Evolutionary conservation across 106 monocot species (phyloP), one percentile per base, ranked within the genome.

Genomic region (Vanilla planifolia): DNA sequence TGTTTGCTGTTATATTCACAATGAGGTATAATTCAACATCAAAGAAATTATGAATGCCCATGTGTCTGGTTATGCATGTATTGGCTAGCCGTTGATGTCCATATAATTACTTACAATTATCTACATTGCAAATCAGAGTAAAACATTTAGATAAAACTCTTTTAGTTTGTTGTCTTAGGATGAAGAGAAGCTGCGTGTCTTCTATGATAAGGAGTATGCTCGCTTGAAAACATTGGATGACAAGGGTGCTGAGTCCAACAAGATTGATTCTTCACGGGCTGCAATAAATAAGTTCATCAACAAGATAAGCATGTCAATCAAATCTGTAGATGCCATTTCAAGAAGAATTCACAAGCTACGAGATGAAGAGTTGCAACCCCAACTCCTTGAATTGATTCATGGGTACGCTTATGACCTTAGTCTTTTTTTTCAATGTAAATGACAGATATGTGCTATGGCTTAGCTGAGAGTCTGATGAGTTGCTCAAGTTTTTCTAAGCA

Each of bases 161-260:
- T n/a, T 69, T 60, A 64, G 64, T 64, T 66, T 60, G 55, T 63
- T 79, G 63, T 71, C 16, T 36, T 69, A 80, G 93, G 79, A 79
- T 58, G 93, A 93, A 85, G 93, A 93, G 69, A 84, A 77, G 61
- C 63, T 93, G 58, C 78, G 79, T 34, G 32, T 84, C 17, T 17
- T 59, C 34, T 89, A 89, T 67, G 85, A 93, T 19, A 85, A 58
- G 67, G 68, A 88, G 72, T 89, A 75, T 71, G 85, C 59, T 65
- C 63, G 51, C 34, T 59, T 93, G 36, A 88, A 89, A 75, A 45
- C 57, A 56, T 63, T 93, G 74, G 79, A 85, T 67, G 77, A 70
- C 10, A 79, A 66, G 44, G 93, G 93, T 59, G 85, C 75, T 33
- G 89, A 93, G 51, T 52, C 85, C 48, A 11, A 43, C 26, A 73